Percentiles rank a stretch among this genome's conserved stretches.
These are phyloP conservation scores for Cenchrus americanus DNA, from an alignment of 176 grass and related monocot genomes.

Conservation along the genomic window DNA sequence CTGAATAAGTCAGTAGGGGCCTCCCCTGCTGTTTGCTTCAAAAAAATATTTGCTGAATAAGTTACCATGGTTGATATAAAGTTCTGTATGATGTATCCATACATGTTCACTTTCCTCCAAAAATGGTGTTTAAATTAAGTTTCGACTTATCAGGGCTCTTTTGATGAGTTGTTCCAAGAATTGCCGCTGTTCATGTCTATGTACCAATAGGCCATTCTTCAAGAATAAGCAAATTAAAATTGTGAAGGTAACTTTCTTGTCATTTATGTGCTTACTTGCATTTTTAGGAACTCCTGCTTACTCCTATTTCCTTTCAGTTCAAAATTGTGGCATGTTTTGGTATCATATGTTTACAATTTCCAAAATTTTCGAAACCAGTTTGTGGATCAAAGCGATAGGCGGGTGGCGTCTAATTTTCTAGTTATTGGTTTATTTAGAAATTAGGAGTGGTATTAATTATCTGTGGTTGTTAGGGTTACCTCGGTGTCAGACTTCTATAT, in stretches of 20 bases:
- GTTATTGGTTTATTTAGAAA: not conserved
- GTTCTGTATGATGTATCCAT: conserved; percentile 15
- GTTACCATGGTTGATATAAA: conserved; percentile 9
- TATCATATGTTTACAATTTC: conserved; percentile 8
- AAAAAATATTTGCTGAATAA: conserved; percentile 7
- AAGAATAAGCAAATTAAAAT: conserved; percentile 95
- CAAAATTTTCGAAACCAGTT: not conserved
- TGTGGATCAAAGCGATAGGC: not conserved
- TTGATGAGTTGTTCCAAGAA: conserved; percentile 90
- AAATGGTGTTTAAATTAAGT: conserved; percentile 5
- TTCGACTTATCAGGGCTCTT: conserved; percentile 64
- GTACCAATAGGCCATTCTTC: conserved; percentile 82
- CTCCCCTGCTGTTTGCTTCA: too few species aligned
- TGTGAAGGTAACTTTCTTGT: conserved; percentile 78
- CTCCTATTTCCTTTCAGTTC: not conserved
- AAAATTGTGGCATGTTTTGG: not conserved
- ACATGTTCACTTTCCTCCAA: not conserved
- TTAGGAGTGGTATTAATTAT: conserved; percentile 3
- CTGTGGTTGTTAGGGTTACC: not conserved
- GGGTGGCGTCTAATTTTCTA: not conserved
- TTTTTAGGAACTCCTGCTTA: not conserved
- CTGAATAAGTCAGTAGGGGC: not conserved
- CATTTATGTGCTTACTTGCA: conserved; percentile 18
- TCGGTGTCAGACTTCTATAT: not conserved
- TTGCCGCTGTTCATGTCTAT: conserved; percentile 84